Evolutionary conservation across 768 basidiomycete species (phyloP).

Genomic region (Leccinum imitatum): DNA sequence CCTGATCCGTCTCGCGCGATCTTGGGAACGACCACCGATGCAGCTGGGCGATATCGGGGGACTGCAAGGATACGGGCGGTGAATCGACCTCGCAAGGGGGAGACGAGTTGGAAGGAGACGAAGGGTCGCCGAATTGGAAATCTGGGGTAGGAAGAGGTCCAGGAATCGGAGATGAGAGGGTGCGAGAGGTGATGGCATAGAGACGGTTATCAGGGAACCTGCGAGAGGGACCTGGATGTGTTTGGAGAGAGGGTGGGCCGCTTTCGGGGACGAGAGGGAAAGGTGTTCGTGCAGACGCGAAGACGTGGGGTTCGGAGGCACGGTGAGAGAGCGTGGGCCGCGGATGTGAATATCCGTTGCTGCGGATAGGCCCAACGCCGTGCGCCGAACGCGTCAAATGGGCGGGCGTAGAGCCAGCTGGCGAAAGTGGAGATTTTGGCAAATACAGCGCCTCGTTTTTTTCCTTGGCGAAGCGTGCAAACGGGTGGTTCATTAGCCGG

Average conservation of each 20-base stretch:
- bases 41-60: slow-evolving; percentile 44
- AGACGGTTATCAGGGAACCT: slow-evolving; percentile 46
- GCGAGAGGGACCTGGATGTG: slow-evolving; percentile 17
- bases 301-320: slow-evolving; percentile 35
- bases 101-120: slow-evolving; percentile 48
- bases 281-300: slow-evolving; percentile 38
- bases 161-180: slow-evolving; percentile 44
- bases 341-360: slow-evolving; percentile 44
- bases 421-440: slow-evolving; percentile 34
- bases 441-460: slow-evolving; percentile 35
- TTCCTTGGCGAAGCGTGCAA: slow-evolving; percentile 33
- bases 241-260: slow-evolving; percentile 10
- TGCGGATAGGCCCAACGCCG: slow-evolving; percentile 43
- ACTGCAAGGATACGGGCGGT: slow-evolving; percentile 27
- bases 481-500: slow-evolving; percentile 49
- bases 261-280: slow-evolving; percentile 34
- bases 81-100: slow-evolving; percentile 47
- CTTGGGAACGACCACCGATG: slow-evolving; percentile 46
- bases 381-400: slow-evolving; percentile 35
- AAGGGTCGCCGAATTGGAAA: slow-evolving; percentile 64
- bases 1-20: slow-evolving; percentile 42
- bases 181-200: slow-evolving; percentile 48
- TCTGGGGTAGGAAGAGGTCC: slow-evolving; percentile 62
- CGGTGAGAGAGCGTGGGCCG: slow-evolving; percentile 30
- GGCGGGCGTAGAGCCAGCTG: slow-evolving; percentile 33